Base-by-base conservation (phyloP, 2,329 filamentous ascomycete genomes). In the Ascocoryne sarcoides region DNA sequence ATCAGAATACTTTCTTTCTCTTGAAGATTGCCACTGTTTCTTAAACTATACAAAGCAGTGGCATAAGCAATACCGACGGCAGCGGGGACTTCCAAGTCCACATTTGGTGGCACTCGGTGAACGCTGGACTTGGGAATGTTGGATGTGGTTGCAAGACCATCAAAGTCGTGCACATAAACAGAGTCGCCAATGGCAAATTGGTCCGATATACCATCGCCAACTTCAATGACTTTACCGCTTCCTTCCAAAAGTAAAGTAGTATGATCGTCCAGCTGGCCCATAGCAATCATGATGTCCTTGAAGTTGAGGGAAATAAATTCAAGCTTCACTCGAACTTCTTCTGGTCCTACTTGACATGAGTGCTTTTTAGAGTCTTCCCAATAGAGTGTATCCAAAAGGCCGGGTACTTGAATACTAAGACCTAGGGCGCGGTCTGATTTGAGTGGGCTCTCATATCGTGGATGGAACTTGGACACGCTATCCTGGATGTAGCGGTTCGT, bases 401-500 rank as follows among this genome's bases (percentile, higher is more conserved):
- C 32, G 4, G 32, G 18, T 21, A 19, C 20, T 18, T 17, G 12
- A 18, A 20, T 35, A 4, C 20, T 18, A 15, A 18, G n/a, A 10
- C 15, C 15, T 8, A 35, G 32, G 20, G 12, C 18, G n/a, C 32
- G 32, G 10, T n/a, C 32, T 35, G 32, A 18, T 20, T 35, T 15
- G 20, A 5, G 39, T 35, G 14, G 58, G 34, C 1, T 30, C 15
- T n/a, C 38, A 35, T 18, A 4, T 12, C n/a, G 9, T n/a, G 32
- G 32, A 14, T 35, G 16, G 3, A 20, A 12, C 8, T 35, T 18
- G 3, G 32, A 17, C 3, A 18, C 32, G 4, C 12, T 4, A 5
- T 19, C 17, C 40, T 69, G 62, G 10, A 71, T 64, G 9, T 63
- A 58, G 15, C 64, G 62, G 10, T 20, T 35, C 18, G n/a, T 17